phyloP scores from a whole-genome alignment of 495 filamentous ascomycete genomes.

The Neurospora sp. region DNA sequence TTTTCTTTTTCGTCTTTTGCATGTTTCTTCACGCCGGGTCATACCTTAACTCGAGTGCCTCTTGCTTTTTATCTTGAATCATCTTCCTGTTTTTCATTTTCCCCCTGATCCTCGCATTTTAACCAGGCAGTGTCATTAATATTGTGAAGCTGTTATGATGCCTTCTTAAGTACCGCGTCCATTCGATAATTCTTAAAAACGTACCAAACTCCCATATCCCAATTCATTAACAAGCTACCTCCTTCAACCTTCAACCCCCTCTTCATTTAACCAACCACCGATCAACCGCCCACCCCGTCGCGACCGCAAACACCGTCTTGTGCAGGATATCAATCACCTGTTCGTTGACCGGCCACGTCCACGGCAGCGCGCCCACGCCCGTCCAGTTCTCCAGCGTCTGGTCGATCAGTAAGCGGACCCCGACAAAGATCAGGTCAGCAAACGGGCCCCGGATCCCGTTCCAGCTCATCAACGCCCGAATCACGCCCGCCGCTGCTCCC shows the following conservation, averaged over 20 bases:
- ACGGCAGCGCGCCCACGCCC: slow-evolving; percentile 14
- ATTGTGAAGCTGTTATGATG: too few relatives aligned
- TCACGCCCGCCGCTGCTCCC: slow-evolving; percentile 6
- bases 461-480: slow-evolving; percentile 16
- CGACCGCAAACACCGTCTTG: slow-evolving; percentile 21
- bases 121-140: not conserved
- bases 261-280: slow-evolving; percentile 7
- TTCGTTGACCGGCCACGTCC: slow-evolving; percentile 23
- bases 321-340: slow-evolving; percentile 24
- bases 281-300: slow-evolving; percentile 20
- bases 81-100: not conserved
- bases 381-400: slow-evolving; percentile 25
- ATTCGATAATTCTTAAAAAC: too few relatives aligned
- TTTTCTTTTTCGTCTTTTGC: not conserved
- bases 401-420: slow-evolving; percentile 20
- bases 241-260: too few relatives aligned
- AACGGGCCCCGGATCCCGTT: slow-evolving; percentile 24
- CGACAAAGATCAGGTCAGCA: slow-evolving; percentile 22
- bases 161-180: too few relatives aligned
- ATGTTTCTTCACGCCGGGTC: not conserved
- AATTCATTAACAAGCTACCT: too few relatives aligned
- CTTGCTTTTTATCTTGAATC: not conserved
- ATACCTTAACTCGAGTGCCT: not conserved
- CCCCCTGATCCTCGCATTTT: not conserved
- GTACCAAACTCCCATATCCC: too few relatives aligned